Base-by-base conservation (phyloP, 2,329 filamentous ascomycete species). In the Talaromyces sp. region DNA sequence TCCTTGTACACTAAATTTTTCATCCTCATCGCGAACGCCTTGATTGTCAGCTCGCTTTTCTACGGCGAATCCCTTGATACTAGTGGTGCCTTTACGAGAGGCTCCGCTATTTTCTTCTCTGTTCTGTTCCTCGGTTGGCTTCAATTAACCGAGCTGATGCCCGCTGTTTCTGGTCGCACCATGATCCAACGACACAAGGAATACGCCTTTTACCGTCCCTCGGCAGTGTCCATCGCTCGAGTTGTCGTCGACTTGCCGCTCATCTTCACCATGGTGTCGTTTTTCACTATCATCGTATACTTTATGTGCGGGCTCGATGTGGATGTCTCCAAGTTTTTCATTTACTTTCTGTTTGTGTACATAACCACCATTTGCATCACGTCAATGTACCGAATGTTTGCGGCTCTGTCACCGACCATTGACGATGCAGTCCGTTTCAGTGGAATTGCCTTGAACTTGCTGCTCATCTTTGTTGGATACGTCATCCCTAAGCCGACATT, bases 41-140 rank as follows among this genome's bases (percentile, higher is more conserved):
- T 95, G 10, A 90, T 95, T 63, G 87, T 92, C 58, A 88, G 89
- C 1, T 90, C 88, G 2, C 79, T 94, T 19, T 94, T 94, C 75
- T 90, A 91, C 67, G 89, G 85, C 12, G 79, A 87, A 68, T 75
- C 83, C 0, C 67, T 81, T 5, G 79, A 83, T 66, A 87, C 85
- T 1, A 79, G 76, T 46, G 86, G 86, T 38, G 83, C 85, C 12
- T 89, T 89, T 70, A 77, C 81, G 5, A 80, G 86, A 65, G 84
- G 86, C 7, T 86, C 87, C 70, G 79, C 82, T 8, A 73, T 85
- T 9, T 88, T 89, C 79, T 88, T 88, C 74, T 85, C 83, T 1
- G 85, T 88, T 63, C 71, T 88, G 31, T 87, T 89, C 74, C 77
- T 88, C 6, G 81, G 80, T 59, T 89, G 86, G 86, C 80, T 94